Evolutionary conservation across 371 early-diverging fungal genomes (phyloP), one percentile per base, ranked within the genome.

Genomic region (Batkoa obscura): DNA sequence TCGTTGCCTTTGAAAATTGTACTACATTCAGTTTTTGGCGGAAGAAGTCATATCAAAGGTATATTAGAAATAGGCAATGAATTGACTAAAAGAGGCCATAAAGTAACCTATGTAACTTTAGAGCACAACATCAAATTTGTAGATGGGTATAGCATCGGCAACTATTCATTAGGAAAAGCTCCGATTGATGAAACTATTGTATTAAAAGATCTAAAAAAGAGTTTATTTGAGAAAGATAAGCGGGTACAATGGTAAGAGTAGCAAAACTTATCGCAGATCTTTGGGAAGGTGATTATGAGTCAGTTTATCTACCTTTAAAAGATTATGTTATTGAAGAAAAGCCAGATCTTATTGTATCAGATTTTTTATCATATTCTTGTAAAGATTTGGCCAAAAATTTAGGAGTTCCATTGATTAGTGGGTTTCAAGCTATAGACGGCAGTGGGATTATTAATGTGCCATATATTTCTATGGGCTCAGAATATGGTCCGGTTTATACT

Each of bases 21-120:
- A 17, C 55, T 62, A 12, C 56, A 58, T 8, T 42, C 60, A n/a
- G 58, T 58, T 3, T 12, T 39, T 15, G 63, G 63, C 37, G 60
- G 60, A 1, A 54, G 55, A 4, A 58, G 58, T 38, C 64, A 63
- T 57, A 58, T 63, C 38, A 58, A 51, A 41, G 59, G 60, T 55
- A 51, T 58, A 34, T 30, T 60, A 0, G 65, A 64, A 31, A 62
- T 64, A 8, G 58, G 57, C 17, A 35, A 58, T 43, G 49, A 60
- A 2, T 41, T 62, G 8, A 60, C 49, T 13, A 47, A 62, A 30
- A 38, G 58, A 3, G 60, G 60, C 0, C 62, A 64, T 31, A 59
- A 57, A 45, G 60, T 64, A 2, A 56, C 62, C 1, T 64, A 58
- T 43, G 23, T 23, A 23, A 23, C 23, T 23, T 23, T 23, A 23